Evolutionary conservation across 108 stramenopile genomes (phyloP), one percentile per base, ranked within the genome.

Genomic region (Poteriospumella lacustris): DNA sequence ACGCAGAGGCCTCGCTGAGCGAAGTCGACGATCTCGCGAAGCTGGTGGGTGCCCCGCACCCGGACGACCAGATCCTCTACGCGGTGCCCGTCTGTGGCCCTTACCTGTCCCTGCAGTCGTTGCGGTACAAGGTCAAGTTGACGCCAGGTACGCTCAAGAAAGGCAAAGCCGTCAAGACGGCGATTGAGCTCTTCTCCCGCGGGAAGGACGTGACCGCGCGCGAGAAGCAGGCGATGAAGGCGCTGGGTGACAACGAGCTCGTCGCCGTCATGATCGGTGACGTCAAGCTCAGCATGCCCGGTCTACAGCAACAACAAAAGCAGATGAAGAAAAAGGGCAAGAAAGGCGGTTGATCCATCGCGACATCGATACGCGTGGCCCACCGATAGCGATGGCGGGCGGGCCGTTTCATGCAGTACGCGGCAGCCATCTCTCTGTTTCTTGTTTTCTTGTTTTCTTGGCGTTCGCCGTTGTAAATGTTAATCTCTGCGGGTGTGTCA

Each of bases 21-120:
- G 92, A 3, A 80, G 73, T 40, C 90, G 90, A 31, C 82, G 94
- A 58, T 92, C 94, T 5, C 92, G 92, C 15, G 92, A 90, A 75
- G 92, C 93, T 31, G 38, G 69, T 72, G 2, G 29, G 28, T 5
- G 31, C 39, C 29, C 80, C 83, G 24, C 85, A 81, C 19, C 43
- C 83, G 3, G 89, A 93, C 29, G 96, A 97, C 83, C 58, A 90
- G 39, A 72, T 97, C 69, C 82, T 95, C 1, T 89, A 86, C 77
- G 96, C 94, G 1, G 80, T 95, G 0, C 94, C 96, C 0, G 94
- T 97, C 15, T 94, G 92, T 81, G 96, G 91, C 26, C 96, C 96
- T 28, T 97, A 97, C 79, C 80, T 87, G 26, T 88, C 91, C 24
- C 79, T 97, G 39, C 89, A 90, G 33, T 79, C 91, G 58, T 95